Base-by-base conservation (phyloP, 2,329 filamentous ascomycete genomes). In the Colletotrichum truncatum region DNA sequence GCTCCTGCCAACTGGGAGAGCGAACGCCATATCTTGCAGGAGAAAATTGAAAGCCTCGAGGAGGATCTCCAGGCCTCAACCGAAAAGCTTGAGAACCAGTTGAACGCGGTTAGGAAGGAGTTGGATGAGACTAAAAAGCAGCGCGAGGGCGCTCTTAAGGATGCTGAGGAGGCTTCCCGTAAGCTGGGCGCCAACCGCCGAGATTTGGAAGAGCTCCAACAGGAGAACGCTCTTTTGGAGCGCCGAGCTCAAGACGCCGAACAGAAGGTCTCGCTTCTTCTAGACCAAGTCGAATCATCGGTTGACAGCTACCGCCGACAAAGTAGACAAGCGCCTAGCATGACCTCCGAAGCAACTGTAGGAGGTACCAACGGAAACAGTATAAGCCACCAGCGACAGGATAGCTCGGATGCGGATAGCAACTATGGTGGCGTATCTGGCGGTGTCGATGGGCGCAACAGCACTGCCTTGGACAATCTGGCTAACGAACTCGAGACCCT, bases 281-380 rank as follows among this genome's bases (percentile, higher is more conserved):
- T 99, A 11, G 94, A 98, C 76, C 95, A 98, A 75, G 94, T 99
- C 36, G 95, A 97, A 77, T 89, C 90, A 39, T 97, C 93, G 4
- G 96, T 99, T 14, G 94, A 96, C 78, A 97, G 93, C 76, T 98
- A 98, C 78, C 92, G 96, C 59, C 92, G 96, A 39, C 93, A 87
- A 64, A 90, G 87, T 71, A 85, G 90, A 38, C 86, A 88, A 68
- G 77, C 77, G 49, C 80, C 78, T 66, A 87, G 81, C 76, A 83
- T 84, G 73, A 85, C 78, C 48, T 86, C 82, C 46, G 88, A 82
- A 75, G 62, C 74, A 45, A 69, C 70, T 14, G 68, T 69, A 9
- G 69, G 68, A 51, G 69, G 71, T 21, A 70, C 76, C 39, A 82
- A 81, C 39, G 81, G 79, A 4, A 61, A 70, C 23, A 64, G 21